Evolutionary conservation across 1,139 yeast genomes (phyloP).

Genomic region (Sugiyamaella novakii): DNA sequence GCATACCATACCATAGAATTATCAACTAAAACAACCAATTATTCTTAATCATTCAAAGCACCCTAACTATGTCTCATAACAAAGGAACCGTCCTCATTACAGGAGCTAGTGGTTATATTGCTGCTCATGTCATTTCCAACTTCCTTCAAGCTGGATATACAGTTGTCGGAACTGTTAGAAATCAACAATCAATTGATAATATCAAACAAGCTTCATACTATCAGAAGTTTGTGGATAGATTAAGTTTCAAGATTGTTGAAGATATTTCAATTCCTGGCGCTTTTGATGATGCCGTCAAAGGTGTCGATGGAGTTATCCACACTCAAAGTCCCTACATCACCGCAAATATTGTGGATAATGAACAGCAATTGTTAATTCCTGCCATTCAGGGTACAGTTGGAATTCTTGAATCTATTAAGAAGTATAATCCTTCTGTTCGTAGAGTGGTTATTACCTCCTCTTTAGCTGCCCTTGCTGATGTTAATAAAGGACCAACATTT

Average conservation of each 20-base stretch:
- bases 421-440: slow-evolving; percentile 50
- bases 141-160: slow-evolving; percentile 32
- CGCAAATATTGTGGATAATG: slow-evolving; percentile 36
- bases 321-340: slow-evolving; percentile 60
- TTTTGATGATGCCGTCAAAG: slow-evolving; percentile 54
- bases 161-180: slow-evolving; percentile 11
- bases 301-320: slow-evolving; percentile 57
- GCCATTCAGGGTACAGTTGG: slow-evolving; percentile 54
- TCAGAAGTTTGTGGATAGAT: slow-evolving; percentile 29
- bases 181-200: slow-evolving; percentile 2
- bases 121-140: slow-evolving; percentile 49
- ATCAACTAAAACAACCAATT: background rate
- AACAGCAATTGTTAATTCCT: slow-evolving; percentile 44
- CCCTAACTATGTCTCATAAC: background rate
- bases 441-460: slow-evolving; percentile 58
- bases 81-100: slow-evolving; percentile 48
- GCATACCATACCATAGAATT: too few relatives aligned
- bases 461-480: slow-evolving; percentile 46
- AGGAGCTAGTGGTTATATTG: slow-evolving; percentile 63
- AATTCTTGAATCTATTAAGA: slow-evolving; percentile 46
- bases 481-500: slow-evolving; percentile 16
- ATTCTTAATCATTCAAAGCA: background rate
- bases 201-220: slow-evolving; percentile 2
- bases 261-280: slow-evolving; percentile 54
- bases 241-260: slow-evolving; percentile 51